These are phyloP conservation scores for Lojkania enalia DNA, from an alignment of 2,329 filamentous ascomycete genomes.

Conservation along the genomic window DNA sequence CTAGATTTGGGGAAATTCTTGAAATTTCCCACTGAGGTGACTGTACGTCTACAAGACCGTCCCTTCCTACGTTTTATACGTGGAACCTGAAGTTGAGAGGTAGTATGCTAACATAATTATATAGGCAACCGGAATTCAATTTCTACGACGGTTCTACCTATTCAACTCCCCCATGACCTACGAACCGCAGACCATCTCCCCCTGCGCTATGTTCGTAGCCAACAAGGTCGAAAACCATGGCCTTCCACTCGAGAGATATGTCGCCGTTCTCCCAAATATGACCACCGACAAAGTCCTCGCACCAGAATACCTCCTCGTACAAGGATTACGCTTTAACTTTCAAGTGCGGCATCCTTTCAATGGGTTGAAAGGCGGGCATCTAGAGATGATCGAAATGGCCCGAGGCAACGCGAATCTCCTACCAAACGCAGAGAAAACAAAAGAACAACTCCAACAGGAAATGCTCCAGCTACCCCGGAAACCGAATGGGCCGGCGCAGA, in stretches of 20 bases:
- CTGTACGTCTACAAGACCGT: slow-evolving; percentile 57
- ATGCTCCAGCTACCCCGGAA: slow-evolving; percentile 34
- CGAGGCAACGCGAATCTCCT: slow-evolving; percentile 58
- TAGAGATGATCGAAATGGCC: slow-evolving; percentile 74
- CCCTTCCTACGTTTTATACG: too few relatives aligned
- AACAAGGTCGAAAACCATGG: slow-evolving; percentile 90
- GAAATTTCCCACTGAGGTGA: slow-evolving; percentile 63
- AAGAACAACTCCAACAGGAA: slow-evolving; percentile 29
- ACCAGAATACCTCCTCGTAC: slow-evolving; percentile 89
- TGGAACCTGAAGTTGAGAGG: neutral
- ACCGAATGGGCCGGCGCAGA: slow-evolving; percentile 16
- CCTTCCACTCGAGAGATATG: slow-evolving; percentile 66
- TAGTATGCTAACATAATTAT: neutral
- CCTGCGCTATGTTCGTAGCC: slow-evolving; percentile 88
- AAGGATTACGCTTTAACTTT: slow-evolving; percentile 90
- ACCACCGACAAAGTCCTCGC: slow-evolving; percentile 82
- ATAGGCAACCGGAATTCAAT: slow-evolving; percentile 80
- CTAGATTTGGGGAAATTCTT: slow-evolving; percentile 62
- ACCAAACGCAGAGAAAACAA: slow-evolving; percentile 17
- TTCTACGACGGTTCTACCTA: slow-evolving; percentile 91
- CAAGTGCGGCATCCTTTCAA: slow-evolving; percentile 91
- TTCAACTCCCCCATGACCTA: slow-evolving; percentile 97
- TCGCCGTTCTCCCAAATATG: slow-evolving; percentile 51
- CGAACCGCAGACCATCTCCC: slow-evolving; percentile 83
- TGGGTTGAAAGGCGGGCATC: slow-evolving; percentile 80